These are phyloP conservation scores for Trypanosoma platydactyli DNA, from an alignment of 208 protist genomes.

Conservation along the genomic window DNA sequence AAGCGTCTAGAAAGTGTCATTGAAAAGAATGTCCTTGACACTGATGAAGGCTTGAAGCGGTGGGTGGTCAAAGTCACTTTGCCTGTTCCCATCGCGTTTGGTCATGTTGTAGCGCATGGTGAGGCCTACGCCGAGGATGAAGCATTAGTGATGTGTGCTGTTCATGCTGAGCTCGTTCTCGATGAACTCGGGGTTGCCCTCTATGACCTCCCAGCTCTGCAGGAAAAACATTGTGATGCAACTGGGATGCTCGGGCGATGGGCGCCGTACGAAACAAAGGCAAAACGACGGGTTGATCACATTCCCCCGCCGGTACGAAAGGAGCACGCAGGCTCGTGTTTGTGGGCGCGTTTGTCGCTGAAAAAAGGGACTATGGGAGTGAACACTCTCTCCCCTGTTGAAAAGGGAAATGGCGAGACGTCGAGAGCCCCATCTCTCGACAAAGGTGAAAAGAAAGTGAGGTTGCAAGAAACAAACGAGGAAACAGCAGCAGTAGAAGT, in stretches of 20 bases:
- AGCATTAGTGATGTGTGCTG: slow-evolving; percentile 66
- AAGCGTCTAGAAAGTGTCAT: slow-evolving; percentile 46
- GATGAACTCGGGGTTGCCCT: slow-evolving; percentile 68
- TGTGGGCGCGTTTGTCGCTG: slow-evolving; percentile 47
- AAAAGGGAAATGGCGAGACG: not conserved
- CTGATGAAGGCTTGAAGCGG: slow-evolving; percentile 20
- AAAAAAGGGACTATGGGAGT: slow-evolving; percentile 18
- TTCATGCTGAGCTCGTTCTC: slow-evolving; percentile 83
- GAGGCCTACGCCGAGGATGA: slow-evolving; percentile 70
- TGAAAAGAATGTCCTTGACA: slow-evolving; percentile 13
- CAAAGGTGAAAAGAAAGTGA: slow-evolving; percentile 1
- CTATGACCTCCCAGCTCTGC: slow-evolving; percentile 72
- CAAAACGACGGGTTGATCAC: not conserved
- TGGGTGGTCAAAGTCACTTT: slow-evolving; percentile 39
- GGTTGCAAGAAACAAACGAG: not conserved
- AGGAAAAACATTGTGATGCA: slow-evolving; percentile 76
- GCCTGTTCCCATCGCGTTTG: slow-evolving; percentile 29
- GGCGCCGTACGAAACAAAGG: slow-evolving; percentile 41
- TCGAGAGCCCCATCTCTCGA: not conserved
- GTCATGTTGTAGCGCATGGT: slow-evolving; percentile 50
- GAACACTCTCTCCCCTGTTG: not conserved
- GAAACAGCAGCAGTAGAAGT: not conserved
- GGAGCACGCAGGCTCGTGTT: slow-evolving; percentile 41
- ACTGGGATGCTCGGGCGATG: slow-evolving; percentile 69
- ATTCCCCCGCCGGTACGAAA: slow-evolving; percentile 82